phyloP scores from a whole-genome alignment of 2,329 filamentous ascomycete genomes.

The Colletotrichum acutatum region DNA sequence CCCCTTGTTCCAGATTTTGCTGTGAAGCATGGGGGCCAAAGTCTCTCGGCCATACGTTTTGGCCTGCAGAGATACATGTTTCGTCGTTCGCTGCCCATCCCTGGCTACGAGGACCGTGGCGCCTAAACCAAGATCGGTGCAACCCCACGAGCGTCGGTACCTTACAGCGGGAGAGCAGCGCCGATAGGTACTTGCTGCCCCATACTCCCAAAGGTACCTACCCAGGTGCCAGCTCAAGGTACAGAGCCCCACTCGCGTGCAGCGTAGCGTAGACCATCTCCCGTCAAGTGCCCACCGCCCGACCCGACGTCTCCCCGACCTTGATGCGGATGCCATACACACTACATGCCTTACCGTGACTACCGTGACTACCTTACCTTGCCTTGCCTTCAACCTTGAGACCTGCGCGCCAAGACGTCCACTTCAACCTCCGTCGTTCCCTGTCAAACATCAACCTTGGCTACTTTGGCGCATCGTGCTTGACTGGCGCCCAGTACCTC shows the following conservation, averaged over 20 bases:
- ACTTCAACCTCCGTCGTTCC: slow-evolving; percentile 23
- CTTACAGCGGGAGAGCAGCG: slow-evolving; percentile 12
- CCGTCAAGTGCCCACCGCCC: slow-evolving; percentile 19
- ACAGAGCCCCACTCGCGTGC: neutral
- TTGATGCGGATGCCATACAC: neutral
- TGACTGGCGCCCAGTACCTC: slow-evolving; percentile 28
- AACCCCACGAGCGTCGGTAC: slow-evolving; percentile 18
- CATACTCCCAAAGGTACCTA: neutral
- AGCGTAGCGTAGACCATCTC: slow-evolving; percentile 29
- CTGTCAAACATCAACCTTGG: slow-evolving; percentile 27
- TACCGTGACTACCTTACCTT: no score
- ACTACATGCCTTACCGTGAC: no score
- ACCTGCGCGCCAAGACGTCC: slow-evolving; percentile 15
- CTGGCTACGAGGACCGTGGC: slow-evolving; percentile 11
- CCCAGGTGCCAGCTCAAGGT: no score
- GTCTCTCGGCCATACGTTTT: slow-evolving; percentile 19
- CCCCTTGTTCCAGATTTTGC: slow-evolving; percentile 36
- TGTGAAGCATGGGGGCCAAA: slow-evolving; percentile 25
- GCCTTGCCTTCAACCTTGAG: neutral
- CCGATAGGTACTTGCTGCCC: neutral
- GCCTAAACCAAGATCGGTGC: slow-evolving; percentile 27
- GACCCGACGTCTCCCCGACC: slow-evolving; percentile 4
- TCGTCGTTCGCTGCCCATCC: slow-evolving; percentile 21
- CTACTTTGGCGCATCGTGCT: slow-evolving; percentile 16
- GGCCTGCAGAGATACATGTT: slow-evolving; percentile 18